phyloP scores from a whole-genome alignment of 2,329 filamentous ascomycete species.

The Furcasterigmium sp. region DNA sequence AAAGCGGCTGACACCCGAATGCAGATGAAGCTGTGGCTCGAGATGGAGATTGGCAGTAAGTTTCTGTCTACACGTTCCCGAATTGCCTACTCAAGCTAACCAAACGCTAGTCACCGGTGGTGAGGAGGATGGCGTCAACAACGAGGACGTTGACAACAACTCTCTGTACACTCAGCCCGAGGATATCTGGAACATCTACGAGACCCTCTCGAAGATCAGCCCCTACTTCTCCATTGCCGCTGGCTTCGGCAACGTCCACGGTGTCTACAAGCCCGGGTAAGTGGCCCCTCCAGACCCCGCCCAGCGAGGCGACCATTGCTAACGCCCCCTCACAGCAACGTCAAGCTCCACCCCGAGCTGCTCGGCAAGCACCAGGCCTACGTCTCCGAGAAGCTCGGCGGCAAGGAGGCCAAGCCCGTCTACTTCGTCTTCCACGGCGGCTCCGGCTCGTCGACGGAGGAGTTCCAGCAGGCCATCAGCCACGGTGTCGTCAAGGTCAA shows the following conservation, averaged over 20 bases:
- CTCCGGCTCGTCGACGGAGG: conserved; percentile 83
- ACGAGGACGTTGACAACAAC: conserved; percentile 95
- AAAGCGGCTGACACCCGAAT: background rate
- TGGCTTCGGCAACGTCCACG: conserved; percentile 98
- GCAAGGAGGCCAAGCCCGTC: conserved; percentile 80
- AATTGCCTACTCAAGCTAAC: background rate
- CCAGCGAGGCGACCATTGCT: conserved; percentile 3
- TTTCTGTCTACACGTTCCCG: conserved; percentile 14
- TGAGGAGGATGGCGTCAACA: conserved; percentile 98
- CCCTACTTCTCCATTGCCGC: conserved; percentile 98
- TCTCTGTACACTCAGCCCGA: conserved; percentile 96
- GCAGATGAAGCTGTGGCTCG: conserved; percentile 92
- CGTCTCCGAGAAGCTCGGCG: conserved; percentile 73
- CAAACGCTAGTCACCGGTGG: conserved; percentile 74
- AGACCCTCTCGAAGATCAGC: conserved; percentile 77
- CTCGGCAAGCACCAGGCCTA: conserved; percentile 94
- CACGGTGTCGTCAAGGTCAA: conserved; percentile 99
- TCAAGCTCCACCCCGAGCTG: conserved; percentile 92
- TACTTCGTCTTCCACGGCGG: conserved; percentile 99
- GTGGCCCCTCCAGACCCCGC: background rate
- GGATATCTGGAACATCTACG: conserved; percentile 89
- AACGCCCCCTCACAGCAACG: conserved; percentile 48
- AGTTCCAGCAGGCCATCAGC: conserved; percentile 83
- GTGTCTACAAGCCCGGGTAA: conserved; percentile 88
- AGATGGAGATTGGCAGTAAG: conserved; percentile 68